Evolutionary conservation across 768 basidiomycete genomes (phyloP).

Genomic region (Stropharia rugosoannulata): DNA sequence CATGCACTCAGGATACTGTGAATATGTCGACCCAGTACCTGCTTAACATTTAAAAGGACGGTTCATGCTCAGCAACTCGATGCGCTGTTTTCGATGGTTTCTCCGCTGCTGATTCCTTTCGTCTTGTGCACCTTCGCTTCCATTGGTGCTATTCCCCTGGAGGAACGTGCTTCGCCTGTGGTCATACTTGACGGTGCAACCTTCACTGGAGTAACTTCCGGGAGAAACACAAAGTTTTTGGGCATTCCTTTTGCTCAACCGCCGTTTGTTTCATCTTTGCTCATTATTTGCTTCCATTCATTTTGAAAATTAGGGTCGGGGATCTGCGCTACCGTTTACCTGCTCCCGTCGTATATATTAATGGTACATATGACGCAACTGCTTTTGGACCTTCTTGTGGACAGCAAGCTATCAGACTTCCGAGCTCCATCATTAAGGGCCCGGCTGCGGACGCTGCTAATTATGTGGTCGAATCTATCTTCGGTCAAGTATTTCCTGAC

Average conservation of each 20-base stretch:
- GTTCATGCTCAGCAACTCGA: too few relatives aligned
- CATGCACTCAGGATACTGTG: too few relatives aligned
- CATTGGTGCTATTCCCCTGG: background rate
- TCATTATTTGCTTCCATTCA: background rate
- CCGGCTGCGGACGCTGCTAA: constrained; percentile 33
- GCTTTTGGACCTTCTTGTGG: constrained; percentile 44
- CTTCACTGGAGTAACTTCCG: constrained; percentile 38
- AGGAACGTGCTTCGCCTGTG: constrained; percentile 23
- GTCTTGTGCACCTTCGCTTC: constrained; percentile 14
- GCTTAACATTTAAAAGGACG: too few relatives aligned
- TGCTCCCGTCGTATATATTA: constrained; percentile 33
- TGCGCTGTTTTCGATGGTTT: constrained; percentile 6
- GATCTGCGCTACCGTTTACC: constrained; percentile 30
- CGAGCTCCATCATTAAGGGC: constrained; percentile 26
- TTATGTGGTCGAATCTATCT: constrained; percentile 29
- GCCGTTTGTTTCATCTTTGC: constrained; percentile 36
- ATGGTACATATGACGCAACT: constrained; percentile 34
- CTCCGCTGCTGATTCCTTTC: constrained; percentile 12
- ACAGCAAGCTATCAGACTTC: constrained; percentile 39
- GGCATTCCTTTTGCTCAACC: constrained; percentile 58
- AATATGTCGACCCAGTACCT: too few relatives aligned
- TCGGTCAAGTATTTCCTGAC: constrained; percentile 27
- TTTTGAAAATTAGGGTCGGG: constrained; percentile 12
- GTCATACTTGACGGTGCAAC: constrained; percentile 44
- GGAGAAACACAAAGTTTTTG: constrained; percentile 37